Percentiles rank a stretch among this genome's conserved stretches.
phyloP scores from a whole-genome alignment of 129 eudicot species.

The Artemisia argyi region DNA sequence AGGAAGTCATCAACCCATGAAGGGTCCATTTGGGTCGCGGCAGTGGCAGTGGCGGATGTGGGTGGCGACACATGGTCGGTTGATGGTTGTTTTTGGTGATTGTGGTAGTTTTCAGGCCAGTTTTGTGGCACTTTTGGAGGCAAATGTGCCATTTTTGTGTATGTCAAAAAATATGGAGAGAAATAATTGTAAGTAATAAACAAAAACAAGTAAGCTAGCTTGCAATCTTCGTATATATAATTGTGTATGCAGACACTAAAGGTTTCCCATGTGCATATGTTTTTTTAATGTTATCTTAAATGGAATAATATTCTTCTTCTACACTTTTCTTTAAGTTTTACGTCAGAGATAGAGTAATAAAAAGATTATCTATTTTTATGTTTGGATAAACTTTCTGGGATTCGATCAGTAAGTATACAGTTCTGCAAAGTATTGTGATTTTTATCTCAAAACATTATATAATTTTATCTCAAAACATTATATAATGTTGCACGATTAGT shows the following conservation, averaged over 20 bases:
- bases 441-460: too few species aligned
- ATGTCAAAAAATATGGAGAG: not conserved
- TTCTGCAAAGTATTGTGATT: too few species aligned
- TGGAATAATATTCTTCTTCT: too few species aligned
- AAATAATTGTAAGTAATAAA: constrained; percentile 22
- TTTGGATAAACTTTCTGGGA: too few species aligned
- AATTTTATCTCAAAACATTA: too few species aligned
- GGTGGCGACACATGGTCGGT: constrained; percentile 41
- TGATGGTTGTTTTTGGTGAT: constrained; percentile 53
- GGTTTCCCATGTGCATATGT: constrained; percentile 31
- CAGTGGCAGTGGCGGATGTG: constrained; percentile 14
- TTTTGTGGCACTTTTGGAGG: constrained; percentile 87
- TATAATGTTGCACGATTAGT: too few species aligned
- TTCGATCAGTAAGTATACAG: too few species aligned
- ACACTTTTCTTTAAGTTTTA: too few species aligned
- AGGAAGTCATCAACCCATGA: constrained; percentile 85
- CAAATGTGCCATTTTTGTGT: constrained; percentile 62
- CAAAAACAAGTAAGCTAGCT: constrained; percentile 24
- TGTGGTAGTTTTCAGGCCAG: constrained; percentile 53
- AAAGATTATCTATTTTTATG: too few species aligned
- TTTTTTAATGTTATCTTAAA: not conserved
- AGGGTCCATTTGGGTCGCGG: constrained; percentile 38
- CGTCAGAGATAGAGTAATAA: too few species aligned
- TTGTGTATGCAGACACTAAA: constrained; percentile 19
- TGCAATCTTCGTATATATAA: not conserved